Evolutionary conservation across 108 stramenopile genomes (phyloP), one percentile per base, ranked within the genome.

Genomic region (Thalassiosira profunda): DNA sequence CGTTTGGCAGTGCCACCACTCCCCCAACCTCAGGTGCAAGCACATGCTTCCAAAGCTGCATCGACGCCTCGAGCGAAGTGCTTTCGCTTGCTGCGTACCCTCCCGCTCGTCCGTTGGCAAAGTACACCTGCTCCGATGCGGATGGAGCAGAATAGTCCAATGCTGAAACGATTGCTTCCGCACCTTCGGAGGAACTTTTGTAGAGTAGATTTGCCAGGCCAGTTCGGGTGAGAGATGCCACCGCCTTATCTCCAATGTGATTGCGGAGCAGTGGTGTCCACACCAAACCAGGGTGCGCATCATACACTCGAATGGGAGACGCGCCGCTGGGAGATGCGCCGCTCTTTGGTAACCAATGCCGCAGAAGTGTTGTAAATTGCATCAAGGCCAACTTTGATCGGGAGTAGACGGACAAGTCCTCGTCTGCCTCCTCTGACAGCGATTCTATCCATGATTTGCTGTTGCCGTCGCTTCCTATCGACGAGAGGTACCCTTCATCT

Each of bases 201-300:
- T 77, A 77, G 20, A 77, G 52, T 18, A 64, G 29, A 21, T 56
- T 40, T 21, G 76, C 67, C 68, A 77, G 45, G 20, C 76, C 76
- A n/a, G 63, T 70, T 33, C 21, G 41, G 30, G 63, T 41, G 33
- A 77, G 37, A 15, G 45, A 40, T 12, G 57, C 37, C 21, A 49
- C 43, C 15, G 68, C 67, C 55, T 9, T 63, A 24, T 58, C 47
- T 18, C 68, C 68, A 35, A 70, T 70, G 40, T 70, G 68, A 47
- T 65, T 59, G 17, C 76, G 53, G n/a, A 77, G 43, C 6, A 77
- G 48, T 7, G 76, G 62, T 24, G 76, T 77, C 76, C 76, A 77
- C 15, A 77, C 76, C 68, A 77, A 65, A 24, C 76, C 76, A 4
- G 76, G 76, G 31, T 77, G 76, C 4, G 68, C 76, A 37, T 77